A percentile compares a stretch with the other conserved stretches of the same genome.
phyloP scores from a whole-genome alignment of 257 asterid species.

The Solanum medicagineum region DNA sequence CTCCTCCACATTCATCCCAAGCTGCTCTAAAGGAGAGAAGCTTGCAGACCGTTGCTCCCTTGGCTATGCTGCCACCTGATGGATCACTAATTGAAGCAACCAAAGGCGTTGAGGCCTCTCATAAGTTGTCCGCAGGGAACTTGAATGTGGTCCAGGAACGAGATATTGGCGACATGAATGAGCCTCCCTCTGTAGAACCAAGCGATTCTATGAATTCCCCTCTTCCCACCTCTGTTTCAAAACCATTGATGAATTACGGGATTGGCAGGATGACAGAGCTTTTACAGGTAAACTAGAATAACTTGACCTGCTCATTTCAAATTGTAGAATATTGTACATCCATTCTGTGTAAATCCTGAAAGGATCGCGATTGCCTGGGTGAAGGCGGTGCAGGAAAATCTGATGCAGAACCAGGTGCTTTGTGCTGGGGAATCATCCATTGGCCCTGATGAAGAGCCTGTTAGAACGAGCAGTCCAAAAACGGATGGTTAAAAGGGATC shows the following conservation, averaged over 20 bases:
- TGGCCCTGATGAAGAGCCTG: not conserved
- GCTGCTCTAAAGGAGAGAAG: conserved; percentile 32
- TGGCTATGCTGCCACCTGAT: conserved; percentile 47
- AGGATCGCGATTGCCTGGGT: not conserved
- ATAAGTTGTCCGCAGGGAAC: not conserved
- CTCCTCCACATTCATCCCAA: conserved; percentile 13
- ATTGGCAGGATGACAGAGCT: conserved; percentile 93
- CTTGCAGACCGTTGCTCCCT: conserved; percentile 46
- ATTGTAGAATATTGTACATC: not conserved
- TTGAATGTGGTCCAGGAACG: conserved; percentile 7
- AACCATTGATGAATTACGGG: conserved; percentile 35
- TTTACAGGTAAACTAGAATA: conserved; percentile 38
- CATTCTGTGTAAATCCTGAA: not conserved
- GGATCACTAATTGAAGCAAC: conserved; percentile 17
- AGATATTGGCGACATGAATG: conserved; percentile 15
- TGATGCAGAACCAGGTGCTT: conserved; percentile 33
- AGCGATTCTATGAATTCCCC: not conserved
- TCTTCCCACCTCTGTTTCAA: conserved; percentile 11
- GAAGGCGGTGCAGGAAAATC: conserved; percentile 80
- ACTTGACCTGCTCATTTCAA: not conserved
- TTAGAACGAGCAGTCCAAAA: conserved; percentile 5
- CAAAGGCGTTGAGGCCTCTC: not conserved
- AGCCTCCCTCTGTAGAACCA: conserved; percentile 17
- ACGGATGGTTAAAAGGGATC: conserved; percentile 2
- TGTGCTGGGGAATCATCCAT: not conserved